phyloP scores from a whole-genome alignment of 2,329 filamentous ascomycete genomes.

The Fusarium sp. region DNA sequence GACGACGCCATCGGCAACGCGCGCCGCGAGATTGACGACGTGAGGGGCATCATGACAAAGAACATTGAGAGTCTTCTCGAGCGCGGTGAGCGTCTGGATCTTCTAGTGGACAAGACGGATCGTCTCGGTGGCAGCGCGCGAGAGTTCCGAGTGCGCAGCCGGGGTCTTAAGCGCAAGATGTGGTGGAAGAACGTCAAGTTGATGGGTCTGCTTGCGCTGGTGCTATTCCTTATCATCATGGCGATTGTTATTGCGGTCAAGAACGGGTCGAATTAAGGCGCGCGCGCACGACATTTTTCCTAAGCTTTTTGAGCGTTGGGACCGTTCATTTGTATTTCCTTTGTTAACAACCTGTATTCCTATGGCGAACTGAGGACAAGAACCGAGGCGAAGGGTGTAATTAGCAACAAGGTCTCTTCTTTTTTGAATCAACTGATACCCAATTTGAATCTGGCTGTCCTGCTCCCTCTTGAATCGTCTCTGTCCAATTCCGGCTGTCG shows the following conservation, averaged over 20 bases:
- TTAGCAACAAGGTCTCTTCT: slow-evolving; percentile 40
- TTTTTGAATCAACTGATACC: slow-evolving; percentile 40
- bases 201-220: slow-evolving; percentile 82
- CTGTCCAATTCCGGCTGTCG: background rate
- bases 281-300: background rate
- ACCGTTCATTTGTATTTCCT: slow-evolving; percentile 34
- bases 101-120: slow-evolving; percentile 97
- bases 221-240: slow-evolving; percentile 70
- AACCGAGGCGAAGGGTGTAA: slow-evolving; percentile 41
- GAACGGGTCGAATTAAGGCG: slow-evolving; percentile 48
- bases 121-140: slow-evolving; percentile 86
- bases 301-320: slow-evolving; percentile 10
- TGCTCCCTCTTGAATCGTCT: background rate
- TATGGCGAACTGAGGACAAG: slow-evolving; percentile 40
- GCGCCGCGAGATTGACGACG: slow-evolving; percentile 91
- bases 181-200: slow-evolving; percentile 99
- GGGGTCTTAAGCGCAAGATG: slow-evolving; percentile 91
- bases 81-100: slow-evolving; percentile 90
- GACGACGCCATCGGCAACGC: slow-evolving; percentile 87
- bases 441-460: slow-evolving; percentile 20
- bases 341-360: slow-evolving; percentile 30
- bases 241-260: slow-evolving; percentile 67
- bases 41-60: slow-evolving; percentile 92
- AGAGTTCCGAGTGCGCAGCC: slow-evolving; percentile 90
- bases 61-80: slow-evolving; percentile 93